Percentiles rank a stretch among this genome's conserved stretches.
These are phyloP conservation scores for Microbotryum saponariae DNA, from an alignment of 1,284 basidiomycete species.

Conservation along the genomic window DNA sequence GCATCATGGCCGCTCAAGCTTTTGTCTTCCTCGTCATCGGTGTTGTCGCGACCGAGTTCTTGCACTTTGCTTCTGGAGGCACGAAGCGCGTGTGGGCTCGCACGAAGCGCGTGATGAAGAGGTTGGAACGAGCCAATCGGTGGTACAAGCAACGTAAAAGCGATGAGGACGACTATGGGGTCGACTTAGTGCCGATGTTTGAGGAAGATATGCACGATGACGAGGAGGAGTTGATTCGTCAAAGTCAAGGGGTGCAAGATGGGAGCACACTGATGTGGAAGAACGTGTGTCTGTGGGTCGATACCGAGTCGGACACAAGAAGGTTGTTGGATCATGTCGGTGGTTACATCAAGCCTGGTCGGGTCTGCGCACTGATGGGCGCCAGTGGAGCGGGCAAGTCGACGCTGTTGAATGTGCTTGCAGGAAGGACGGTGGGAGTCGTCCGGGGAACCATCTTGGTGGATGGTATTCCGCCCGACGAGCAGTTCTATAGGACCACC, in stretches of 20 bases:
- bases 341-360: slow-evolving; percentile 49
- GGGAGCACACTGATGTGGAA: slow-evolving; percentile 36
- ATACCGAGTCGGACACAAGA: slow-evolving; percentile 23
- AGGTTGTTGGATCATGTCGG: slow-evolving; percentile 46
- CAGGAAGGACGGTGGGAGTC: slow-evolving; percentile 49
- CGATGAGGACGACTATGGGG: slow-evolving; percentile 20
- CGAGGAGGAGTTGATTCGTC: not conserved
- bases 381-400: slow-evolving; percentile 40
- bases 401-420: slow-evolving; percentile 48
- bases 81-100: slow-evolving; percentile 34
- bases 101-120: slow-evolving; percentile 27
- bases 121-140: slow-evolving; percentile 7
- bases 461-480: slow-evolving; percentile 48
- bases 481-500: slow-evolving; percentile 49
- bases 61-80: slow-evolving; percentile 29
- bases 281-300: slow-evolving; percentile 40
- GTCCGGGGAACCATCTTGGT: slow-evolving; percentile 46
- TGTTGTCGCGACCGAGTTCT: slow-evolving; percentile 30
- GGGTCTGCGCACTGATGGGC: slow-evolving; percentile 41
- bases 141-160: slow-evolving; percentile 24
- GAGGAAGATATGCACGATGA: slow-evolving; percentile 9
- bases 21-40: slow-evolving; percentile 37
- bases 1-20: slow-evolving; percentile 43
- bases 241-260: slow-evolving; percentile 22
- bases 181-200: not conserved